Conservation (phyloP, 208 protist species). For the Trypanosoma brucei region DNA sequence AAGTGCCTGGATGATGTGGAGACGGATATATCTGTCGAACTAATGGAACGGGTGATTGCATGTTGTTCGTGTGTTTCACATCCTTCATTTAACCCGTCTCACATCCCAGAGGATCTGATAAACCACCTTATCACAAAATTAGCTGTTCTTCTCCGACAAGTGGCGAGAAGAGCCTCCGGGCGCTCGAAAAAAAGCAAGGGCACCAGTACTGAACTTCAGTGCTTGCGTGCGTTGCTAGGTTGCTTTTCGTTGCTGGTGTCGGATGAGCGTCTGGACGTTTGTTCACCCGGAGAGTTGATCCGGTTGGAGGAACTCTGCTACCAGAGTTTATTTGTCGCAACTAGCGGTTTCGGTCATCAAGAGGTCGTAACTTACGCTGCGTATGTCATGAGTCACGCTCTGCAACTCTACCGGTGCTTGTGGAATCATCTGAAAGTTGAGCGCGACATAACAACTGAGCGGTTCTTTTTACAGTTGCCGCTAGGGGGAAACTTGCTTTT, state of each 20-base stretch:
- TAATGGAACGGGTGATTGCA: slow-evolving; percentile 29
- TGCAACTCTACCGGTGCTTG: slow-evolving; percentile 55
- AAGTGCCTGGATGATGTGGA: not conserved
- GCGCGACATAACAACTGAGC: slow-evolving; percentile 29
- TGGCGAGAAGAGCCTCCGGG: slow-evolving; percentile 6
- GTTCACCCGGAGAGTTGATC: slow-evolving; percentile 42
- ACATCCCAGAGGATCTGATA: slow-evolving; percentile 39
- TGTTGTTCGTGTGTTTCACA: slow-evolving; percentile 51
- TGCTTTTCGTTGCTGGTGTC: slow-evolving; percentile 39
- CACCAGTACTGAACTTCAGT: slow-evolving; percentile 38
- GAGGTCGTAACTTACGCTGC: slow-evolving; percentile 38
- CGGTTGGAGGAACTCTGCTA: slow-evolving; percentile 75
- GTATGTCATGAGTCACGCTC: slow-evolving; percentile 51
- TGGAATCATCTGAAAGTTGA: slow-evolving; percentile 62
- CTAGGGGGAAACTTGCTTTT: slow-evolving; percentile 34
- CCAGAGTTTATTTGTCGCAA: slow-evolving; percentile 47
- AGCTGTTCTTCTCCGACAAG: slow-evolving; percentile 32
- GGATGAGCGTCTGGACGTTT: slow-evolving; percentile 35
- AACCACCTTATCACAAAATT: slow-evolving; percentile 43
- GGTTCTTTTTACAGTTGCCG: slow-evolving; percentile 55
- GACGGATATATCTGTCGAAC: not conserved
- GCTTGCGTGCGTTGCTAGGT: slow-evolving; percentile 48
- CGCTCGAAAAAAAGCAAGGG: not conserved
- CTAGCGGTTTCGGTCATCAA: slow-evolving; percentile 28
- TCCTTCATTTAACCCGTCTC: slow-evolving; percentile 37